Conservation (phyloP, 1,284 basidiomycete species). For the Coniferiporia sulphurascens region DNA sequence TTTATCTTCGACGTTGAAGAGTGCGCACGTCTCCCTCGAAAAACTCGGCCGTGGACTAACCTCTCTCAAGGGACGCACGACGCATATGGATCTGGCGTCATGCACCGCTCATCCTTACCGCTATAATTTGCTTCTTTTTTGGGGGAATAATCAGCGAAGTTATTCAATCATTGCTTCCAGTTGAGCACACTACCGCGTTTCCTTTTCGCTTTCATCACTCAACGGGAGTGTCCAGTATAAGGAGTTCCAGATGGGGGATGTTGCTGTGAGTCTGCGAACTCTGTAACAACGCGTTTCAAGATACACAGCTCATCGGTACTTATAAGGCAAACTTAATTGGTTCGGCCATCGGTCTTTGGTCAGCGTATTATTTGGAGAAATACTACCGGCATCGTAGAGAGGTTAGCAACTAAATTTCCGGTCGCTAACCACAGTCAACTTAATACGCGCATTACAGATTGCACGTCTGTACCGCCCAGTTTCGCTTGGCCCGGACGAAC, state of each 20-base stretch:
- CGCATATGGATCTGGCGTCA: slow-evolving; percentile 85
- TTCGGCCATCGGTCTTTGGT: slow-evolving; percentile 64
- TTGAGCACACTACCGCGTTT: slow-evolving; percentile 27
- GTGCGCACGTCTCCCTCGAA: slow-evolving; percentile 36
- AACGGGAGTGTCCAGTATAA: slow-evolving; percentile 50
- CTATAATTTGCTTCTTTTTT: slow-evolving; percentile 66
- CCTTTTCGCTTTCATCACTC: slow-evolving; percentile 3
- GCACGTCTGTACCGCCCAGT: slow-evolving; percentile 65
- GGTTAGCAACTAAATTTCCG: slow-evolving; percentile 34
- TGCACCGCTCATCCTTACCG: slow-evolving; percentile 63
- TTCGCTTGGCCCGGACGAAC: slow-evolving; percentile 43
- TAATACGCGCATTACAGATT: slow-evolving; percentile 43
- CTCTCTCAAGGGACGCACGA: slow-evolving; percentile 52
- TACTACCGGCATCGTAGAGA: slow-evolving; percentile 74
- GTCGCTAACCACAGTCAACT: slow-evolving; percentile 1
- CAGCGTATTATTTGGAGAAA: slow-evolving; percentile 62
- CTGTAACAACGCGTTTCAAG: slow-evolving; percentile 14
- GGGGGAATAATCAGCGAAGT: slow-evolving; percentile 85
- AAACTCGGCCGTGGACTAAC: background rate
- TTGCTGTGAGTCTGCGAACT: slow-evolving; percentile 48
- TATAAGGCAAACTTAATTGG: slow-evolving; percentile 79
- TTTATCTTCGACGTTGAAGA: slow-evolving; percentile 87
- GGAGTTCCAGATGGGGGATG: slow-evolving; percentile 72
- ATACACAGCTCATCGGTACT: background rate
- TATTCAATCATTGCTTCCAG: slow-evolving; percentile 78